Evolutionary conservation across 1,284 basidiomycete species (phyloP).

Genomic region (Thelephora terrestris): DNA sequence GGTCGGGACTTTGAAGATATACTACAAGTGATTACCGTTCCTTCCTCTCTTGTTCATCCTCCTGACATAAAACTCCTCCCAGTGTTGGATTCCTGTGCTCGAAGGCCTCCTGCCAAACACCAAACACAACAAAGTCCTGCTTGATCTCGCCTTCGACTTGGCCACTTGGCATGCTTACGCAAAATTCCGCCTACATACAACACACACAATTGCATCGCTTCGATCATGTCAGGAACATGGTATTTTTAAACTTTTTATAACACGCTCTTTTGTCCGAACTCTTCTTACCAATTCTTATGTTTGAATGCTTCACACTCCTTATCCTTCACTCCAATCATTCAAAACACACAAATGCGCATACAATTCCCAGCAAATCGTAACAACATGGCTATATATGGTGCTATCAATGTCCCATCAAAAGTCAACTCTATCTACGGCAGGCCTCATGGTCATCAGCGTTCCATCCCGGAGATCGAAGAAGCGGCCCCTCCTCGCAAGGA

Average conservation of each 20-base stretch:
- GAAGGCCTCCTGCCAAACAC: conserved; percentile 21
- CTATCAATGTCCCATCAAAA: too few species aligned
- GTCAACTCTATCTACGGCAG: too few species aligned
- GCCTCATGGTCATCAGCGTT: conserved; percentile 10
- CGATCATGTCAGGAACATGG: too few species aligned
- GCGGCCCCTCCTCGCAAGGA: conserved; percentile 17
- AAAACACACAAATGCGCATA: too few species aligned
- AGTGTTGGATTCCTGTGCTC: conserved; percentile 23
- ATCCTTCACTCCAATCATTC: too few species aligned
- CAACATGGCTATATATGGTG: too few species aligned
- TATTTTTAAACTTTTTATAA: too few species aligned
- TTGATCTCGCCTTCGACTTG: conserved; percentile 18
- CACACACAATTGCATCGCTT: conserved; percentile 13
- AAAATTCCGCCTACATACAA: conserved; percentile 25
- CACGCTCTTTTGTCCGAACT: too few species aligned
- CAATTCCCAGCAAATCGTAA: too few species aligned
- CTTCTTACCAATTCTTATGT: too few species aligned
- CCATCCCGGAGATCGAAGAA: too few species aligned
- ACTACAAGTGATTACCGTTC: conserved; percentile 14
- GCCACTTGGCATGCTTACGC: conserved; percentile 23
- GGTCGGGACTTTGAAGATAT: conserved; percentile 22
- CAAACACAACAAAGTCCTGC: conserved; percentile 14
- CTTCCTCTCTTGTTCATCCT: conserved; percentile 5
- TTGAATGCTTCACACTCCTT: too few species aligned
- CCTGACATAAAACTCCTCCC: conserved; percentile 2